Base-by-base conservation (phyloP, 495 filamentous ascomycete species). In the Trichoderma gamsii region DNA sequence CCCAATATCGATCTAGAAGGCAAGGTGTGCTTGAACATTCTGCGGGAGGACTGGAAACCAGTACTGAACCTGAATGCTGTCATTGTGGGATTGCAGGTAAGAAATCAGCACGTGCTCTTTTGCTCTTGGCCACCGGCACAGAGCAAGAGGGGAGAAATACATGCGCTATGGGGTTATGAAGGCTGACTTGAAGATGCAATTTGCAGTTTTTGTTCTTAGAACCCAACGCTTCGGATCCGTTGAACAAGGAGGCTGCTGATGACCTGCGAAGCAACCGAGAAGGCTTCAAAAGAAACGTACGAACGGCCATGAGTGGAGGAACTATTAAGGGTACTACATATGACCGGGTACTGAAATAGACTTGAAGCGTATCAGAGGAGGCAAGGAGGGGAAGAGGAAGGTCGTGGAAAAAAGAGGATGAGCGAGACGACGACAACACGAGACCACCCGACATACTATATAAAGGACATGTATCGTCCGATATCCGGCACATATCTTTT, bases 11-110 rank as follows among this genome's bases (percentile, higher is more conserved):
- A 99, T 76, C 83, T 96, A 64, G 95, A 99, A 73, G 95, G 95
- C 49, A 99, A 99, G 74, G 92, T 99, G 16, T 99, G 95, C 81
- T 78, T 99, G 72, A 99, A 99, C 76, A 98, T 99, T 69, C 79
- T 99, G 73, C 82, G 95, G 67, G 95, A 98, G 81, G 95, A 99
- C 81, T 99, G 95, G 95, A 98, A 97, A 81, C 95, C 95, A 0
- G 95, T 98, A 25, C 81, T 99, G 75, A 98, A 98, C 75, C 77
- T 99, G 73, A 96, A 97, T 77, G 93, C 95, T 15, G 93, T 97
- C 35, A 94, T 99, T 73, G 93, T 99, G 25, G 95, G 95, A 29
- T 80, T 99, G 76, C 95, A 93, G 86, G 89, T 90, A 75, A 25
- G 81, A 76, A 66, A 66, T 29, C 51, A 35, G 38, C 63, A 35